Base-by-base conservation (phyloP, 371 early-diverging fungal genomes). In the Mortierella sp. region DNA sequence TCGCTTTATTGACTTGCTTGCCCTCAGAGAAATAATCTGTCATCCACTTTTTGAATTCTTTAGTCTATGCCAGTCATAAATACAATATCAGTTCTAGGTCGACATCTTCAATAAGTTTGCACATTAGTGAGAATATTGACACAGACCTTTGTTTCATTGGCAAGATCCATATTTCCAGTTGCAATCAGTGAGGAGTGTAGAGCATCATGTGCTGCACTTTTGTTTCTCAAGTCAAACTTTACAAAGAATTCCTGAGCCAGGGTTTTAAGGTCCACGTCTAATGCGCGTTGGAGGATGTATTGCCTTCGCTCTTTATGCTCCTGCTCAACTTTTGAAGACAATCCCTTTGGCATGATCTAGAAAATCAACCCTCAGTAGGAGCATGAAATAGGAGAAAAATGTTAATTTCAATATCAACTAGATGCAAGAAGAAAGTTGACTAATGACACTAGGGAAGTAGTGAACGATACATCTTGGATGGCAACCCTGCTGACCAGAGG, bases 401-500 rank as follows among this genome's bases (percentile, higher is more conserved):
- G 15, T 58, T 45, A 49, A 35, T 58, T 49, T 55, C 43, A 43
- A 35, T 57, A 58, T 34, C 12, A 47, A 34, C 31, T 29, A 17
- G 17, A 47, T 13, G n/a, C 59, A 23, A 22, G 35, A 66, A 43
- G 57, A 9, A 37, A 37, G 13, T 13, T 37, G 13, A 37, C 40
- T 37, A 37, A 37, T 9, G 40, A 37, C 40, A 37, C 40, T 37
- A 37, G 49, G 28, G 22, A 12, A 63, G n/a, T 17, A 51, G 37
- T 23, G 31, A 43, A 42, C n/a, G 32, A 17, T 13, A 63, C 1
- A 2, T 64, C 53, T 37, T 64, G 53, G 22, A 64, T 53, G 64
- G 53, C 64, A 64, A 53, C 64, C 53, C 60, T 75, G 75, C 75
- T 68, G 68, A 54, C 29, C 67, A 69, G 64, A 15, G 66, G 47